These are phyloP conservation scores for Cordyceps cateniannulata DNA, from an alignment of 2,329 filamentous ascomycete species.

Conservation along the genomic window DNA sequence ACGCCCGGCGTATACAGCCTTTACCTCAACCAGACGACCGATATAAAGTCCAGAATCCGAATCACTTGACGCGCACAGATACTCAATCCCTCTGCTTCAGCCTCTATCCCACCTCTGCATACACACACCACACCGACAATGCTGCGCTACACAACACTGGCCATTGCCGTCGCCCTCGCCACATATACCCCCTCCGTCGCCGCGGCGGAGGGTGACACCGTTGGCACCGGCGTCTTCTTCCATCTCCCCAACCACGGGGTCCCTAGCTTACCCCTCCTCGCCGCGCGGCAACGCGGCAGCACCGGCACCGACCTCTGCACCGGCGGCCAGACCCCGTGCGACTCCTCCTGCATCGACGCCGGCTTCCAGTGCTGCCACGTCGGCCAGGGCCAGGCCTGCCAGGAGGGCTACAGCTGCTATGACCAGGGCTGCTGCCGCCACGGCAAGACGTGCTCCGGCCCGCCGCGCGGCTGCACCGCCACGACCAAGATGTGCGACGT, in stretches of 20 bases:
- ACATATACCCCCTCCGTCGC: neutral
- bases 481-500: constrained; percentile 6
- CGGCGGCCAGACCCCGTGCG: neutral
- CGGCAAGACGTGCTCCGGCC: constrained; percentile 1
- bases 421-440: constrained; percentile 9
- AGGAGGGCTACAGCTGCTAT: constrained; percentile 7
- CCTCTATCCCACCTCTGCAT: too few relatives aligned
- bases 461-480: constrained; percentile 2
- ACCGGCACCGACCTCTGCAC: neutral
- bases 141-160: neutral
- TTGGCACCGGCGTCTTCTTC: neutral
- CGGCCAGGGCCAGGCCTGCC: constrained; percentile 10
- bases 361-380: constrained; percentile 3
- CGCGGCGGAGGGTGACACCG: neutral
- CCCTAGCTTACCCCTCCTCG: neutral
- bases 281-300: neutral
- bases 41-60: neutral
- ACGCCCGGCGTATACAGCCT: too few relatives aligned
- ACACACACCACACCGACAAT: neutral
- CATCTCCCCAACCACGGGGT: neutral
- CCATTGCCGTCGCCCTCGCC: neutral
- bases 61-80: too few relatives aligned
- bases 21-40: neutral
- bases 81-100: too few relatives aligned
- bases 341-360: constrained; percentile 3